Conservation (phyloP, 768 basidiomycete genomes). For the Rhizopogon vesiculosus region DNA sequence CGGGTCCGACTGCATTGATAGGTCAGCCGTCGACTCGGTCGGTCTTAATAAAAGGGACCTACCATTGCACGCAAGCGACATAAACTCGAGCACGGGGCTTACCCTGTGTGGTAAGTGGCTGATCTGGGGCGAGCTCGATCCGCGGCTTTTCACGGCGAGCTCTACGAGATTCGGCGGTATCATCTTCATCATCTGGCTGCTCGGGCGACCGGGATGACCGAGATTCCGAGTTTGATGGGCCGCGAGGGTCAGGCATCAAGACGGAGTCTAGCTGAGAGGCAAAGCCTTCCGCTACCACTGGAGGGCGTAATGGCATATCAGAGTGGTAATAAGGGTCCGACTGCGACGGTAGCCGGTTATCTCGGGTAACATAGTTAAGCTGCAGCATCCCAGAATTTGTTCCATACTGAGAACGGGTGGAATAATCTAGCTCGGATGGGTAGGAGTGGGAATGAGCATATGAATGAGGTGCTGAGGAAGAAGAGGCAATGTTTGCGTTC, state of each 20-base stretch:
- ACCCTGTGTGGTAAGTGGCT: conserved; percentile 80
- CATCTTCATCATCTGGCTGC: conserved; percentile 1
- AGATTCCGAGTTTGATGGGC: conserved; percentile 3
- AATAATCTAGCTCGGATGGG: background rate
- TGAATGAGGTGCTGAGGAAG: background rate
- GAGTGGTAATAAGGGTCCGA: conserved; percentile 1
- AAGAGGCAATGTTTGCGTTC: background rate
- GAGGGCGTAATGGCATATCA: background rate
- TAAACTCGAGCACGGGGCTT: conserved; percentile 71
- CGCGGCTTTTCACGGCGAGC: conserved; percentile 49
- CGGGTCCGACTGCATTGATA: conserved; percentile 52
- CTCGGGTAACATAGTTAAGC: conserved; percentile 1
- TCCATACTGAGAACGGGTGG: conserved; percentile 4
- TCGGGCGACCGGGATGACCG: conserved; percentile 2
- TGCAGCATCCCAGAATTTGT: background rate
- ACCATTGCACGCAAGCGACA: conserved; percentile 80
- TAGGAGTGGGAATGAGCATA: conserved; percentile 6
- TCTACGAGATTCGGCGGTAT: conserved; percentile 24
- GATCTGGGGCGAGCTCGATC: conserved; percentile 68
- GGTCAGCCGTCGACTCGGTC: conserved; percentile 5
- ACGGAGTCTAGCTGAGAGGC: conserved; percentile 7
- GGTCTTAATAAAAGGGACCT: conserved; percentile 10
- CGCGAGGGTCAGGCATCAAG: background rate
- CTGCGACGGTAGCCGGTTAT: conserved; percentile 3
- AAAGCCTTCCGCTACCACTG: background rate